Evolutionary conservation across 1,284 basidiomycete species (phyloP).

Genomic region (Somion occarium): DNA sequence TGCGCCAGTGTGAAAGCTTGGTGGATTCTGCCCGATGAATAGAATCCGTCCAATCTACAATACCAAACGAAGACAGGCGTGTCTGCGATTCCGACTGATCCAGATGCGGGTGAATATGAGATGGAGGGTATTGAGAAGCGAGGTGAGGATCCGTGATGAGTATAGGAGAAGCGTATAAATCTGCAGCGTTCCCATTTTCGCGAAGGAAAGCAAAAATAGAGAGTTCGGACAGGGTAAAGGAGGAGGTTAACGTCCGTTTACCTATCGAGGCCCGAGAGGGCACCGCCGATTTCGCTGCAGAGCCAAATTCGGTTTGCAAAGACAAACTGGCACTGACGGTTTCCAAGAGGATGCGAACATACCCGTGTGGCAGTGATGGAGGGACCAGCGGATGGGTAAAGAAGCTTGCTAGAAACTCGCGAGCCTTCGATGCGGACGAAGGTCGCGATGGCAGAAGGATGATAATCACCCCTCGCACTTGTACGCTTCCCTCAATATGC

Average conservation of each 20-base stretch:
- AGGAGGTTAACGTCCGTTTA: constrained; percentile 9
- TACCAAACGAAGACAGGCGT: constrained; percentile 48
- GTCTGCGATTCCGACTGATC: constrained; percentile 17
- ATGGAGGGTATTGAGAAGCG: constrained; percentile 40
- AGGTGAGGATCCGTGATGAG: constrained; percentile 61
- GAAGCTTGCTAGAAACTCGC: constrained; percentile 33
- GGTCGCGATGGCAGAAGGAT: constrained; percentile 37
- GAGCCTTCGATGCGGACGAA: constrained; percentile 7
- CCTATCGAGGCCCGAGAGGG: constrained; percentile 3
- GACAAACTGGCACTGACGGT: constrained; percentile 33
- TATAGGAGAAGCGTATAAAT: constrained; percentile 46
- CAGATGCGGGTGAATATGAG: constrained; percentile 38
- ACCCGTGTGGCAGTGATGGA: constrained; percentile 43
- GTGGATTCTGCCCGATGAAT: constrained; percentile 36
- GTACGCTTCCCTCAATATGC: constrained; percentile 31
- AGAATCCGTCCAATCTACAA: constrained; percentile 59
- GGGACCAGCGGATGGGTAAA: constrained; percentile 55
- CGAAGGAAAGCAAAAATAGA: constrained; percentile 47
- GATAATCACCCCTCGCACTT: constrained; percentile 45
- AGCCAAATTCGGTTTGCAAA: constrained; percentile 15
- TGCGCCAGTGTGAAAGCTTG: constrained; percentile 61
- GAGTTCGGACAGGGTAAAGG: constrained; percentile 41
- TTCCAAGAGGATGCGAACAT: constrained; percentile 57
- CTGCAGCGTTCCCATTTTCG: constrained; percentile 13
- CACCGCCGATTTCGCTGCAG: background rate